Evolutionary conservation across 1,284 basidiomycete species (phyloP).

Genomic region (Somion occarium): DNA sequence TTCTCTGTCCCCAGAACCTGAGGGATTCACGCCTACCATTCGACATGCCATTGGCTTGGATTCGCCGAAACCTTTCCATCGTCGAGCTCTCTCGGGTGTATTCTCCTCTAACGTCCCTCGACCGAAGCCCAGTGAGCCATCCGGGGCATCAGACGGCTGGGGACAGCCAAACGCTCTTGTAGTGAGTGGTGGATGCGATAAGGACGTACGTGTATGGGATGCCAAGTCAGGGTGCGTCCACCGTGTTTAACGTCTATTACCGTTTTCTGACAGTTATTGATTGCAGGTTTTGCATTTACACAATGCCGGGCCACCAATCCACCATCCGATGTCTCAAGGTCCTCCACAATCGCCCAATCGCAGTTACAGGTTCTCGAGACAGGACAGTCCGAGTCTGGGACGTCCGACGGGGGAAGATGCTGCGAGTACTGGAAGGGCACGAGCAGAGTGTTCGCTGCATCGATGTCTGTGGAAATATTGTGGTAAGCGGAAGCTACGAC

Average conservation of each 20-base stretch:
- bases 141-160: conserved; percentile 63
- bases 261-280: background rate
- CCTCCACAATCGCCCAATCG: conserved; percentile 82
- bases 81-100: background rate
- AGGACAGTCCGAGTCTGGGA: conserved; percentile 91
- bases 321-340: conserved; percentile 92
- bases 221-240: conserved; percentile 65
- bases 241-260: background rate
- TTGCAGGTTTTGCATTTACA: conserved; percentile 72
- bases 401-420: conserved; percentile 68
- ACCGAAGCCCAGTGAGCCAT: conserved; percentile 54
- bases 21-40: conserved; percentile 20
- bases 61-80: conserved; percentile 6
- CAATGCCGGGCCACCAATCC: conserved; percentile 82
- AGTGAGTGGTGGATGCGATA: conserved; percentile 92
- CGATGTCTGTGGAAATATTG: conserved; percentile 78
- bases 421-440: conserved; percentile 80
- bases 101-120: background rate
- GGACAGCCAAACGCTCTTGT: conserved; percentile 67
- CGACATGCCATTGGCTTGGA: conserved; percentile 32
- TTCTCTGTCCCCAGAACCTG: background rate
- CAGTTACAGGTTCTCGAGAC: conserved; percentile 88
- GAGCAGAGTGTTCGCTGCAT: conserved; percentile 82
- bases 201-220: conserved; percentile 90
- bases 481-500: conserved; percentile 91